These are phyloP conservation scores for Alternaria sp. DNA, from an alignment of 2,329 filamentous ascomycete species.

Conservation along the genomic window DNA sequence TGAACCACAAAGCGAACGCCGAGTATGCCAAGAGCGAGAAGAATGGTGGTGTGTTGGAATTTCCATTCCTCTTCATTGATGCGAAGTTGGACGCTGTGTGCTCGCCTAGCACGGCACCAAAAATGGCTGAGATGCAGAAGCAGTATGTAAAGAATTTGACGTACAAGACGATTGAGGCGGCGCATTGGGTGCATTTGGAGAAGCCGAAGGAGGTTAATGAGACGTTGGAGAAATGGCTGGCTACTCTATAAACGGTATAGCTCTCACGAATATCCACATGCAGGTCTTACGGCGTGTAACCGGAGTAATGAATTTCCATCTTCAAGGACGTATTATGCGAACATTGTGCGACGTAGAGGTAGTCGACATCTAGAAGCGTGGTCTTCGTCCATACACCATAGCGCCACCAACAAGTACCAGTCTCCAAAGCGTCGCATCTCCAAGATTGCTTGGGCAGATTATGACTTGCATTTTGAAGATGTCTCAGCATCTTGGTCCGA, in stretches of 20 bases:
- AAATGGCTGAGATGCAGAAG: constrained; percentile 48
- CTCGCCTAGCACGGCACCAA: constrained; percentile 43
- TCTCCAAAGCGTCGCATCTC: fast-evolving
- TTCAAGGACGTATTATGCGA: too few relatives aligned
- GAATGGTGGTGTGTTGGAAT: constrained; percentile 44
- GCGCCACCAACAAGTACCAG: too few relatives aligned
- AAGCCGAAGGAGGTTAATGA: constrained; percentile 36
- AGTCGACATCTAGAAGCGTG: too few relatives aligned
- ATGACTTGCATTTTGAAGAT: too few relatives aligned
- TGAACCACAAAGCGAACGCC: constrained; percentile 55
- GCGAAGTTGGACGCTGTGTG: constrained; percentile 50
- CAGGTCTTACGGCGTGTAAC: fast-evolving
- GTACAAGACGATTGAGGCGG: constrained; percentile 54
- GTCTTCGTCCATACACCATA: fast-evolving
- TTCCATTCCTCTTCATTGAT: constrained; percentile 52
- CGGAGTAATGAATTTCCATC: fast-evolving
- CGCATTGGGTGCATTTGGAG: constrained; percentile 41
- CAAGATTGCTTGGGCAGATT: too few relatives aligned
- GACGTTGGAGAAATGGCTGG: constrained; percentile 36
- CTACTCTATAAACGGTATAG: not conserved
- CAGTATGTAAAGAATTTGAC: constrained; percentile 51
- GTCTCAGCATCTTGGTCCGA: too few relatives aligned
- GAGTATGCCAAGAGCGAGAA: constrained; percentile 52
- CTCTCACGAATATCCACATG: too few relatives aligned
- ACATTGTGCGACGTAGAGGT: too few relatives aligned